Conservation (phyloP, 768 basidiomycete genomes). For the Leccinum incarnatum region DNA sequence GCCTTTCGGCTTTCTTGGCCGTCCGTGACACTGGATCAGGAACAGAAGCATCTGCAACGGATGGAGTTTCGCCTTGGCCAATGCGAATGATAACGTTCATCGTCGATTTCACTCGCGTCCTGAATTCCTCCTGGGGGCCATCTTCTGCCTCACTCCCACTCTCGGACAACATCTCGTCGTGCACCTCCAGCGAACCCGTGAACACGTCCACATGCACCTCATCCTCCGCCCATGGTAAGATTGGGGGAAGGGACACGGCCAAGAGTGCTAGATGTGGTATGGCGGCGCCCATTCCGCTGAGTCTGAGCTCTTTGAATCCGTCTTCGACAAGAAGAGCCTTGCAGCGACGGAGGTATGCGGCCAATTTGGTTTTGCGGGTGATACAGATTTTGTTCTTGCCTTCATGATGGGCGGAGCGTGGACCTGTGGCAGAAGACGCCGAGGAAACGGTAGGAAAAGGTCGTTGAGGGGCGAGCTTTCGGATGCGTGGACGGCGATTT, state of each 20-base stretch:
- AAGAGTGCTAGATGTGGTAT: conserved; percentile 79
- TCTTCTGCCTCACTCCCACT: conserved; percentile 52
- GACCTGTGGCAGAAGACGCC: conserved; percentile 77
- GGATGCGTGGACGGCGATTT: conserved; percentile 38
- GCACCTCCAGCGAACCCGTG: conserved; percentile 70
- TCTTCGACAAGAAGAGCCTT: conserved; percentile 69
- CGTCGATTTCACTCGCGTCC: conserved; percentile 69
- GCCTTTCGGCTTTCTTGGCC: conserved; percentile 7
- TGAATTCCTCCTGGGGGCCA: conserved; percentile 53
- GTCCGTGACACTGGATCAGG: conserved; percentile 1
- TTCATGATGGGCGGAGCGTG: conserved; percentile 72
- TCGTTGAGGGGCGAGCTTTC: conserved; percentile 68
- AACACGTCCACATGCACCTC: conserved; percentile 61
- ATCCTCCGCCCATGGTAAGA: conserved; percentile 62
- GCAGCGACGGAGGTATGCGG: conserved; percentile 74
- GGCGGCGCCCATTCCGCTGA: conserved; percentile 86
- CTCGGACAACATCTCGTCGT: conserved; percentile 65
- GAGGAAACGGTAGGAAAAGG: conserved; percentile 75
- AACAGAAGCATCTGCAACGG: conserved; percentile 13
- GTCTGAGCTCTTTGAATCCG: conserved; percentile 74
- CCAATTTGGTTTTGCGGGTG: conserved; percentile 71
- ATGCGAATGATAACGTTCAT: conserved; percentile 59
- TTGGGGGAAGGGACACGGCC: conserved; percentile 64
- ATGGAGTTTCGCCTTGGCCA: conserved; percentile 51
- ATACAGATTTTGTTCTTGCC: conserved; percentile 81